These are phyloP conservation scores for Cucumis sativus DNA, from an alignment of 306 rosid genomes.

Conservation along the genomic window Cucumber_9930_V3 NC_026661.2:4886001-4886500, in stretches of 20 bases:
- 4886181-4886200: neutral
- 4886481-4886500: conserved; percentile 20
- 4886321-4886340: too few relatives aligned
- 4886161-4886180: neutral
- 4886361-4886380: conserved; percentile 11
- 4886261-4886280: neutral
- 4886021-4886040: neutral
- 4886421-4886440: conserved; percentile 75
- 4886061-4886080: neutral
- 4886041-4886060: neutral
- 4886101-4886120: neutral
- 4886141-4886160: neutral
- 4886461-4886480: conserved; percentile 90
- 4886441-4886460: conserved; percentile 76
- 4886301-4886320: neutral
- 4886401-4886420: conserved; percentile 76
- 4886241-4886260: neutral
- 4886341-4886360: too few relatives aligned
- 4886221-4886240: neutral
- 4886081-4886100: neutral
- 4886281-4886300: neutral
- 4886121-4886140: neutral
- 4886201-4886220: neutral
- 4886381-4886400: conserved; percentile 80
- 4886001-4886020: neutral